Conservation (phyloP, 2,329 filamentous ascomycete species). For the Calonectria pauciramosa region DNA sequence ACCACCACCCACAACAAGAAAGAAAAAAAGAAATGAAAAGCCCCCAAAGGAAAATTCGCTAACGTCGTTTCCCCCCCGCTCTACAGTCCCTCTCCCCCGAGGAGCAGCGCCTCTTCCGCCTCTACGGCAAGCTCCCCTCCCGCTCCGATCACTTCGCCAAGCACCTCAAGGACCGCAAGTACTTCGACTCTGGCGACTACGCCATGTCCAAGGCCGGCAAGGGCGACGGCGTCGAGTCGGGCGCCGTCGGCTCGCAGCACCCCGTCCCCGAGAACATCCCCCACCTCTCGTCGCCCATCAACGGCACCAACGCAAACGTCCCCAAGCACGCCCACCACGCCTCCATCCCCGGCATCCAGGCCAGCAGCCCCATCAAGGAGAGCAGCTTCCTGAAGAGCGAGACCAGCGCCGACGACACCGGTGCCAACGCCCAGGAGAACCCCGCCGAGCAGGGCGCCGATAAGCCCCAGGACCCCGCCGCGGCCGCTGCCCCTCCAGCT, state of each 20-base stretch:
- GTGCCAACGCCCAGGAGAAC: slow-evolving; percentile 33
- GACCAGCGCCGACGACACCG: slow-evolving; percentile 71
- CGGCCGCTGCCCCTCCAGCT: slow-evolving; percentile 32
- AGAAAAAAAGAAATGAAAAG: not conserved
- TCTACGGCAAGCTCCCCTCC: slow-evolving; percentile 97
- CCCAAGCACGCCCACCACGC: slow-evolving; percentile 58
- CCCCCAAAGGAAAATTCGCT: slow-evolving; percentile 27
- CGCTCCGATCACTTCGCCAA: slow-evolving; percentile 98
- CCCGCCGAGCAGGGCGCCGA: slow-evolving; percentile 37
- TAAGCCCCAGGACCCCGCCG: slow-evolving; percentile 56
- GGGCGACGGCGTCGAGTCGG: slow-evolving; percentile 92
- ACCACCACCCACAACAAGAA: not conserved
- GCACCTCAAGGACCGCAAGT: slow-evolving; percentile 99
- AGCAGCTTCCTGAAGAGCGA: slow-evolving; percentile 87
- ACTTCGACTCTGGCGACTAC: slow-evolving; percentile 97
- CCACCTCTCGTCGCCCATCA: slow-evolving; percentile 80
- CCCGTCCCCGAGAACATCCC: slow-evolving; percentile 96
- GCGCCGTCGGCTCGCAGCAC: slow-evolving; percentile 93
- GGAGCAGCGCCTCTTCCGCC: slow-evolving; percentile 95
- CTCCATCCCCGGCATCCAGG: slow-evolving; percentile 65
- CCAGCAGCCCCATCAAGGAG: slow-evolving; percentile 90
- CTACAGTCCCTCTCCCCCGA: slow-evolving; percentile 88
- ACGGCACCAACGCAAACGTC: slow-evolving; percentile 48
- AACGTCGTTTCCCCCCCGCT: slow-evolving; percentile 27
- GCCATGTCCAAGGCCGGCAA: slow-evolving; percentile 98